A percentile compares a stretch with the other conserved stretches of the same genome.
Evolutionary conservation across 768 basidiomycete species (phyloP).

Genomic region (Lactarius sp.): DNA sequence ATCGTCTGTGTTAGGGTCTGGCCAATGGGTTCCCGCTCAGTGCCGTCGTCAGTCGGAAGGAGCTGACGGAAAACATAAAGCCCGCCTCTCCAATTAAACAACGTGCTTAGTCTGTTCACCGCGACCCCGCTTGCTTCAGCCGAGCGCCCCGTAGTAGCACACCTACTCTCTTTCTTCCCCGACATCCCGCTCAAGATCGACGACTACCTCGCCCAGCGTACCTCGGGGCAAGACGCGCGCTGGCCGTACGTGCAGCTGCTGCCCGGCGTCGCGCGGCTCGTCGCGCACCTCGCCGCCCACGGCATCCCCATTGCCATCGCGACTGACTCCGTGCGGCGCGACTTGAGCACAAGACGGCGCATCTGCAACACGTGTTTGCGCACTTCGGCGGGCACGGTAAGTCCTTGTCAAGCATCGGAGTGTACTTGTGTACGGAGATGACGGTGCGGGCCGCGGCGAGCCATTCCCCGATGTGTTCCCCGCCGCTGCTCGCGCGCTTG

Average conservation of each 20-base stretch:
- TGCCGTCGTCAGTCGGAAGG: conserved; percentile 74
- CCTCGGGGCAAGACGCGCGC: conserved; percentile 50
- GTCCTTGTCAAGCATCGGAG: too few relatives aligned
- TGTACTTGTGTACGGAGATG: conserved; percentile 77
- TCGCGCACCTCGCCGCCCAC: conserved; percentile 62
- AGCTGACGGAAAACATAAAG: conserved; percentile 67
- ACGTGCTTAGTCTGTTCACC: not conserved
- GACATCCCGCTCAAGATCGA: conserved; percentile 60
- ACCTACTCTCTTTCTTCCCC: conserved; percentile 75
- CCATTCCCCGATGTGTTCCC: conserved; percentile 81
- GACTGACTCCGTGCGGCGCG: conserved; percentile 64
- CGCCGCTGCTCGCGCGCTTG: conserved; percentile 55
- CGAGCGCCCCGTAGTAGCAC: conserved; percentile 54
- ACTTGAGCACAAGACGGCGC: conserved; percentile 61
- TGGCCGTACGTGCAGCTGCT: conserved; percentile 71
- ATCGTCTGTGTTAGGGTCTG: conserved; percentile 49
- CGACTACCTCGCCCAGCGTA: conserved; percentile 53
- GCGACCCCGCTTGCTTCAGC: conserved; percentile 38
- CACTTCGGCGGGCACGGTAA: conserved; percentile 57
- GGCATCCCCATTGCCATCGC: conserved; percentile 76
- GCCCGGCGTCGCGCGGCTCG: conserved; percentile 66
- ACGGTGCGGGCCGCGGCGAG: conserved; percentile 54
- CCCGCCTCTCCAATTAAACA: not conserved
- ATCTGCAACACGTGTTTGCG: conserved; percentile 53
- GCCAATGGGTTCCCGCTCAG: conserved; percentile 94